These are phyloP conservation scores for Vaccinium vitisidaea DNA, from an alignment of 148 eudicot genomes.

Conservation along the genomic window DNA sequence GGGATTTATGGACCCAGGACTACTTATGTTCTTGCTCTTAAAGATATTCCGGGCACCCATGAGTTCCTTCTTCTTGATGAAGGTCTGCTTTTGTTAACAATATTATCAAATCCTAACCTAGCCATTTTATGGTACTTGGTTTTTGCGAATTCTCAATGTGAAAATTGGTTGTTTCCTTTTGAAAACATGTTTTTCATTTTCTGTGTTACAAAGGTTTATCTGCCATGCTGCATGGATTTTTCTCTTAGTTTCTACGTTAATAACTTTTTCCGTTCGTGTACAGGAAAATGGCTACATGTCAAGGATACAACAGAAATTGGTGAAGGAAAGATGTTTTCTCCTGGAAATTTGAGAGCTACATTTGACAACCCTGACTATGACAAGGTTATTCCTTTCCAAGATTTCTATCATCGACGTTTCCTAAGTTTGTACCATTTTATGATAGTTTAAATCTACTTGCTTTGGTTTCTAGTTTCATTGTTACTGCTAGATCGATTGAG, in stretches of 20 bases:
- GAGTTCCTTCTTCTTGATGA: constrained; percentile 99
- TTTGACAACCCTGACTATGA: constrained; percentile 84
- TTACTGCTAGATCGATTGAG: not conserved
- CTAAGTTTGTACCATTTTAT: not conserved
- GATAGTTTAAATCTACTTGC: not conserved
- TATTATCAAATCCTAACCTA: not conserved
- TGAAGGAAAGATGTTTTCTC: constrained; percentile 97
- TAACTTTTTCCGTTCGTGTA: not conserved
- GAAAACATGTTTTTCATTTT: not conserved
- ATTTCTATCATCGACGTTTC: not conserved
- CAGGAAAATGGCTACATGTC: constrained; percentile 98
- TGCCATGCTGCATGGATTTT: not conserved
- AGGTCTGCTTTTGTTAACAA: constrained; percentile 39
- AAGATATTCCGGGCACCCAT: constrained; percentile 86
- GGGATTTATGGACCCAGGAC: constrained; percentile 97
- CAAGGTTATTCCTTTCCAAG: constrained; percentile 40
- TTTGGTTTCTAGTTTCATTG: not conserved
- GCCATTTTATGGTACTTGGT: not conserved
- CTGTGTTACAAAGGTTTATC: not conserved
- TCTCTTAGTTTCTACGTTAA: not conserved
- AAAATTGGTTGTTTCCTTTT: not conserved
- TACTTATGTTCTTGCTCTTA: constrained; percentile 90
- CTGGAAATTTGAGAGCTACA: constrained; percentile 96
- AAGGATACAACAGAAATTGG: constrained; percentile 86
- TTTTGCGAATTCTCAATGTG: not conserved